Base-by-base conservation (phyloP, 768 basidiomycete species). In the Lactarius psammicola region DNA sequence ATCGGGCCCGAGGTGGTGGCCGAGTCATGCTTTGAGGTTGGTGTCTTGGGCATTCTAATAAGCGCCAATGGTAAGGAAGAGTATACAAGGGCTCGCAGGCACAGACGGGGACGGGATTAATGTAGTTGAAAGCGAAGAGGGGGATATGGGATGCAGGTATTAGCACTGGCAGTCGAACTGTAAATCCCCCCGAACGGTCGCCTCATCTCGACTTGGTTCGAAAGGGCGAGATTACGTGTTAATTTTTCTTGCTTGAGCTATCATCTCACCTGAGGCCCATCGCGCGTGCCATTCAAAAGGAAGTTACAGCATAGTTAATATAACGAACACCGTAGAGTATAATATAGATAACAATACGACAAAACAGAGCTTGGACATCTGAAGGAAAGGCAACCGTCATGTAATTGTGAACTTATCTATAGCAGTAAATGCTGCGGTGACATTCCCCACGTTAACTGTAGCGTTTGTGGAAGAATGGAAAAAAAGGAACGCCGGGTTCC, bases 401-500 rank as follows among this genome's bases (percentile, higher is more conserved):
- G 55, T 46, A 60, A n/a, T 53, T 36, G 60, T 65, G 60, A 73
- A 73, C 67, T 68, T 71, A 30, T 71, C 68, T 23, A 70, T 69
- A 7, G 64, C 55, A 15, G 71, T 65, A 63, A 86, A 82, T 11
- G 80, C 74, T 64, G 69, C 64, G 17, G 82, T 84, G 60, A 86
- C 79, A 72, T 85, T 83, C 38, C 70, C 62, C 5, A 84, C 75
- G 28, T 69, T 75, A 20, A 71, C 74, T 2, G 71, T 65, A 49
- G 73, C 70, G 56, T 76, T 71, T 63, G 73, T 71, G 7, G 30
- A n/a, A 1, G 65, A 51, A 60, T 74, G 71, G 54, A 74, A 72
- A 62, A 60, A 74, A 33, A 69, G 60, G 53, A 80, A 74, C 40
- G 81, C 82, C 36, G 80, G 80, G 28, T 70, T 72, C 85, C 84